Evolutionary conservation across 2,329 filamentous ascomycete species (phyloP).

Genomic region (Uncinocarpus reesii): DNA sequence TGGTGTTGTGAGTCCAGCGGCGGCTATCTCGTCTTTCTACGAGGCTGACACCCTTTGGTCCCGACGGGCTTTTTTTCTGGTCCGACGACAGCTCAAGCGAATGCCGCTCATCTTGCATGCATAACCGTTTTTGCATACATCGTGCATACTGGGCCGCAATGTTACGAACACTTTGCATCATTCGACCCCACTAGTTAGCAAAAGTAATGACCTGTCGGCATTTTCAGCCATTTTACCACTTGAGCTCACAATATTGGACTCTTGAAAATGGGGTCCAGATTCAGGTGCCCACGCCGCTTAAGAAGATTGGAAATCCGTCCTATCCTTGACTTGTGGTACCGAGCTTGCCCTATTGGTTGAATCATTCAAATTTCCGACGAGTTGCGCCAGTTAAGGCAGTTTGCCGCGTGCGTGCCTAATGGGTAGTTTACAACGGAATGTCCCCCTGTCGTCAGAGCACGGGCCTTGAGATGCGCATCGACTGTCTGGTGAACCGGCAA

Average conservation of each 20-base stretch:
- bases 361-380: background rate
- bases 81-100: no score
- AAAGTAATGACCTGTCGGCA: background rate
- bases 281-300: no score
- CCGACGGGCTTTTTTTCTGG: no score
- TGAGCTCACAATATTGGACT: no score
- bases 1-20: no score
- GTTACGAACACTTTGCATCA: slow-evolving; percentile 1
- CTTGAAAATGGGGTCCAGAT: background rate
- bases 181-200: background rate
- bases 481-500: background rate
- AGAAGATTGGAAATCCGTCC: no score
- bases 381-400: background rate
- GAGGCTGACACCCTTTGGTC: no score
- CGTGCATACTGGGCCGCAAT: background rate
- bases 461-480: background rate
- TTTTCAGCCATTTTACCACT: no score
- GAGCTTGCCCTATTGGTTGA: background rate
- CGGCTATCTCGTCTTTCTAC: no score
- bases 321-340: background rate
- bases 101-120: slow-evolving; percentile 12
- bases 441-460: background rate
- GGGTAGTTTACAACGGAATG: background rate
- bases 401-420: slow-evolving; percentile 7
- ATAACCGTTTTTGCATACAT: slow-evolving; percentile 10